Evolutionary conservation across 108 stramenopile genomes (phyloP).

Genomic region (Cylindrotheca closterium): DNA sequence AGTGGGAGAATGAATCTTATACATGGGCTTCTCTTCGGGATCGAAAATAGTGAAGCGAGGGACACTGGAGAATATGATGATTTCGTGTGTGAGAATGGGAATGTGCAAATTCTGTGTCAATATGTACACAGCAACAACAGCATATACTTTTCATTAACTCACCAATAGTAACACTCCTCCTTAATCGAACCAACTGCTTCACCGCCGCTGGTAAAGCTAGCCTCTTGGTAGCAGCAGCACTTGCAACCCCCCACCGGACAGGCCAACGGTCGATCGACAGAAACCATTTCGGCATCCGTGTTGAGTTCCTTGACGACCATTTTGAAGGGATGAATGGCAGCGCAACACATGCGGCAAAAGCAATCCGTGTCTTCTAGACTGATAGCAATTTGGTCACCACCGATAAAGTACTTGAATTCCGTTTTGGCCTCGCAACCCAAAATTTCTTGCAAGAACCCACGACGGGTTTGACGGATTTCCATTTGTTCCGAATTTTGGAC

Average conservation of each 20-base stretch:
- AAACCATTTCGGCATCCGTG: slow-evolving; percentile 43
- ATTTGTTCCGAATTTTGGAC: slow-evolving; percentile 14
- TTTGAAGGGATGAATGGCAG: slow-evolving; percentile 35
- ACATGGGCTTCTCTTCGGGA: slow-evolving; percentile 29
- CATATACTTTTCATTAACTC: too few species aligned
- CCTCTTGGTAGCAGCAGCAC: slow-evolving; percentile 71
- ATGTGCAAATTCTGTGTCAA: too few species aligned
- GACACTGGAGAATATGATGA: slow-evolving; percentile 12
- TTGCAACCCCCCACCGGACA: slow-evolving; percentile 45
- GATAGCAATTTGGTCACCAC: slow-evolving; percentile 34
- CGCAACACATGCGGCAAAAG: slow-evolving; percentile 50
- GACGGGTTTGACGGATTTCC: slow-evolving; percentile 52
- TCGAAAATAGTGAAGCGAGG: slow-evolving; percentile 49
- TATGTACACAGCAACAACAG: too few species aligned
- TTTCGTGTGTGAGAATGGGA: slow-evolving; percentile 6
- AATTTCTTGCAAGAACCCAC: slow-evolving; percentile 33
- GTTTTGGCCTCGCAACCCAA: slow-evolving; percentile 58
- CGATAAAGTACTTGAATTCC: slow-evolving; percentile 61
- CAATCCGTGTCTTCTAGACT: slow-evolving; percentile 53
- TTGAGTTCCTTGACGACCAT: slow-evolving; percentile 45
- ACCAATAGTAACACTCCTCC: slow-evolving; percentile 55
- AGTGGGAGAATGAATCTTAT: slow-evolving; percentile 57
- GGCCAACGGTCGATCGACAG: slow-evolving; percentile 45
- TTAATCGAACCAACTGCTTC: slow-evolving; percentile 36
- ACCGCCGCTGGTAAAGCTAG: slow-evolving; percentile 34